phyloP scores from a whole-genome alignment of 106 monocot genomes.

The Platanthera guangdongensis region DNA sequence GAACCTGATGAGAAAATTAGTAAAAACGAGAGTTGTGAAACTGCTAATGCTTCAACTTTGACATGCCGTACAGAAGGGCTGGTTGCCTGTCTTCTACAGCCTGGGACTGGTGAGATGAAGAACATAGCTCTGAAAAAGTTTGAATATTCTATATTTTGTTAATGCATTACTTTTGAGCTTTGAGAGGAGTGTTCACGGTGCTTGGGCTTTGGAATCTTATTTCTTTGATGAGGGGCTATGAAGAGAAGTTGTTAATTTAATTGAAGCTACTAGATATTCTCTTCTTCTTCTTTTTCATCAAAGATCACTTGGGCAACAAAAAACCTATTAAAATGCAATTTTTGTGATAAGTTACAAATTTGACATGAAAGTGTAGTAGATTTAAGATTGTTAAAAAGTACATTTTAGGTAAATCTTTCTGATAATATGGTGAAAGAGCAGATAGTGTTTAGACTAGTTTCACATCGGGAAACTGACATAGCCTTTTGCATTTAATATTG shows the following conservation, averaged over 20 bases:
- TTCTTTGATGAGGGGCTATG: not conserved
- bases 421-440: not conserved
- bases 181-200: not conserved
- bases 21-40: not conserved
- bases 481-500: too few relatives aligned
- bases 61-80: not conserved
- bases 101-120: constrained; percentile 2
- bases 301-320: not conserved
- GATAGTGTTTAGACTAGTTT: not conserved
- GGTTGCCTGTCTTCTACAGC: constrained; percentile 2
- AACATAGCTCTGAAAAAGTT: not conserved
- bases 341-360: not conserved
- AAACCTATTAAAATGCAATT: not conserved
- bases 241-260: not conserved
- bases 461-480: too few relatives aligned
- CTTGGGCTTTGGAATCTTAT: not conserved
- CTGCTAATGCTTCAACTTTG: not conserved
- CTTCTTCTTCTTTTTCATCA: not conserved
- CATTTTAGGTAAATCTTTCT: not conserved
- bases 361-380: not conserved
- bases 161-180: not conserved
- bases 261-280: not conserved
- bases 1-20: not conserved
- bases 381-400: not conserved
- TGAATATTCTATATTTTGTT: not conserved